phyloP scores from a whole-genome alignment of 176 grass and related monocot genomes.

The Typha latifolia region DNA sequence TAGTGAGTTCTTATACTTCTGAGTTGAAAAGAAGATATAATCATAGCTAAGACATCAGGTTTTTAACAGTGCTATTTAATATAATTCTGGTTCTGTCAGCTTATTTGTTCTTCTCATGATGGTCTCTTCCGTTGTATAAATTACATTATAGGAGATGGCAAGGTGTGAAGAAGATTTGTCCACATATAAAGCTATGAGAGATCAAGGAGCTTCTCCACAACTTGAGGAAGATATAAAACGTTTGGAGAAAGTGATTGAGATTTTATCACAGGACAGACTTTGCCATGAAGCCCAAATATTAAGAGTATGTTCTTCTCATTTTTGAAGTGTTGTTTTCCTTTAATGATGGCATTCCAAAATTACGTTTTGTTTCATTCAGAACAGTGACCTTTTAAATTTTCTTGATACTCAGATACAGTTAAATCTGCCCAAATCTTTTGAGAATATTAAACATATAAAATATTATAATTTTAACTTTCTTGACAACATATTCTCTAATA shows the following conservation, averaged over 20 bases:
- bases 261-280: constrained; percentile 71
- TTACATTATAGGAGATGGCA: constrained; percentile 47
- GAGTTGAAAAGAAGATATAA: background rate
- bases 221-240: constrained; percentile 88
- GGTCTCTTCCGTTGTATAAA: constrained; percentile 17
- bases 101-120: background rate
- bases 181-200: constrained; percentile 61
- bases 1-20: background rate
- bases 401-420: too few relatives aligned
- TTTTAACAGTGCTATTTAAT: background rate
- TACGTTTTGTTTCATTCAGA: background rate
- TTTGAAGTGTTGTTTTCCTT: constrained; percentile 10
- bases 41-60: background rate
- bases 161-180: constrained; percentile 79
- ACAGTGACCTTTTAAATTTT: too few relatives aligned
- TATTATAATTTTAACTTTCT: too few relatives aligned
- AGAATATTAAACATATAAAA: too few relatives aligned
- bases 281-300: constrained; percentile 95
- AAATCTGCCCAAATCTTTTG: too few relatives aligned
- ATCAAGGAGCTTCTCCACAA: constrained; percentile 67
- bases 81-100: too few relatives aligned
- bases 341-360: background rate
- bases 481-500: too few relatives aligned
- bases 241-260: constrained; percentile 71
- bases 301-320: constrained; percentile 47